Conservation (phyloP, 768 basidiomycete genomes). For the Mycena indigotica region DNA sequence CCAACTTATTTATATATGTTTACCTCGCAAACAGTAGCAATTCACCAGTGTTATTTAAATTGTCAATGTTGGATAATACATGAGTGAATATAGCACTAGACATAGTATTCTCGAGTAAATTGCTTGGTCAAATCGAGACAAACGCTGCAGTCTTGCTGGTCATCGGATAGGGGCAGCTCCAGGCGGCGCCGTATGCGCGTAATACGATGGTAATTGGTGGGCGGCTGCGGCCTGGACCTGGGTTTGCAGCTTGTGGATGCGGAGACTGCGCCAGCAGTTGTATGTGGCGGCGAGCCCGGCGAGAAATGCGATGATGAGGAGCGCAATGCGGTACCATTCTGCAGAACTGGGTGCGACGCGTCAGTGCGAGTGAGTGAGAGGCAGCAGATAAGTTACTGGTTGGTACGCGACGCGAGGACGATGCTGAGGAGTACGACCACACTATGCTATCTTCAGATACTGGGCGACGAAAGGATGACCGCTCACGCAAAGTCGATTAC, state of each 20-base stretch:
- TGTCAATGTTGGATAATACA: neutral
- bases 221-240: neutral
- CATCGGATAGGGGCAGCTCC: too few species aligned
- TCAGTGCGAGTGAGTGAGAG: neutral
- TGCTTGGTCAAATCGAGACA: neutral
- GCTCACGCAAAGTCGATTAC: neutral
- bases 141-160: too few species aligned
- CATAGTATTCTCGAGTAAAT: neutral
- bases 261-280: neutral
- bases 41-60: too few species aligned
- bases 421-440: neutral
- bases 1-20: neutral
- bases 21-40: neutral
- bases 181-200: neutral
- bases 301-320: neutral
- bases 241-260: neutral
- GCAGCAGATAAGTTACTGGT: neutral
- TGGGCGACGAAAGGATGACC: neutral
- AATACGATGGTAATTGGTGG: neutral
- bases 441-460: neutral
- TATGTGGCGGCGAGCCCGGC: neutral
- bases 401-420: neutral
- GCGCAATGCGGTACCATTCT: neutral
- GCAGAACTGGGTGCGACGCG: neutral
- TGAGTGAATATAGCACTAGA: neutral